phyloP scores from a whole-genome alignment of 1,139 yeast genomes.

The Lodderomyces oxycetoniae region DNA sequence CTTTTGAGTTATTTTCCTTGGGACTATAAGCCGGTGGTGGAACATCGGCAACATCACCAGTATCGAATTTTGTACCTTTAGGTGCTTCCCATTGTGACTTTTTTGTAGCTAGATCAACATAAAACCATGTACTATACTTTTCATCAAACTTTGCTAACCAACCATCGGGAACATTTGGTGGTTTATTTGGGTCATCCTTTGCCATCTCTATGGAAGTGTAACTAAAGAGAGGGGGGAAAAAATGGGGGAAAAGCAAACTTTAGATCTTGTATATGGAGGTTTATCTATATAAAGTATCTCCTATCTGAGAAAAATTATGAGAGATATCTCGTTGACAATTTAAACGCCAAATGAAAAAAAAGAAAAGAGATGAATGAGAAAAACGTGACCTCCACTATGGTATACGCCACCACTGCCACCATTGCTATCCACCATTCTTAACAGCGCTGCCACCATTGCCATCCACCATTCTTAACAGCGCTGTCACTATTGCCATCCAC shows the following conservation, averaged over 20 bases:
- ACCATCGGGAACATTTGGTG: slow-evolving; percentile 66
- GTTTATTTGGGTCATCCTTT: slow-evolving; percentile 24
- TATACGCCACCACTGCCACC: too few relatives aligned
- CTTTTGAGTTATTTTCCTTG: slow-evolving; percentile 9
- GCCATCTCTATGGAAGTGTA: slow-evolving; percentile 8
- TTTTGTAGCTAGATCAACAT: slow-evolving; percentile 67
- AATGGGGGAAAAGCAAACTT: background rate
- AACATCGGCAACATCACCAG: slow-evolving; percentile 21
- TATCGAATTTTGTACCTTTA: slow-evolving; percentile 44
- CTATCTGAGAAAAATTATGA: too few relatives aligned
- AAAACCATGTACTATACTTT: slow-evolving; percentile 72
- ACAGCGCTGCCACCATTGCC: too few relatives aligned
- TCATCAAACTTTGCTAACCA: slow-evolving; percentile 88
- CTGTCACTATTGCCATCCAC: too few relatives aligned
- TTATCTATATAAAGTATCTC: too few relatives aligned
- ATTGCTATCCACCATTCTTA: too few relatives aligned
- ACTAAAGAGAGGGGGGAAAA: background rate
- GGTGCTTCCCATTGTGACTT: slow-evolving; percentile 93
- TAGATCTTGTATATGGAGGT: too few relatives aligned
- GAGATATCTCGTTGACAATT: too few relatives aligned
- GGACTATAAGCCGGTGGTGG: slow-evolving; percentile 37
- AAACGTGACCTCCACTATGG: too few relatives aligned
- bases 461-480: too few relatives aligned
- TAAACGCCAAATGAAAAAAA: too few relatives aligned
- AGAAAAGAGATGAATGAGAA: too few relatives aligned